These are phyloP conservation scores for Coffea humblotiana DNA, from an alignment of 305 asterid genomes.

Conservation along the genomic window DNA sequence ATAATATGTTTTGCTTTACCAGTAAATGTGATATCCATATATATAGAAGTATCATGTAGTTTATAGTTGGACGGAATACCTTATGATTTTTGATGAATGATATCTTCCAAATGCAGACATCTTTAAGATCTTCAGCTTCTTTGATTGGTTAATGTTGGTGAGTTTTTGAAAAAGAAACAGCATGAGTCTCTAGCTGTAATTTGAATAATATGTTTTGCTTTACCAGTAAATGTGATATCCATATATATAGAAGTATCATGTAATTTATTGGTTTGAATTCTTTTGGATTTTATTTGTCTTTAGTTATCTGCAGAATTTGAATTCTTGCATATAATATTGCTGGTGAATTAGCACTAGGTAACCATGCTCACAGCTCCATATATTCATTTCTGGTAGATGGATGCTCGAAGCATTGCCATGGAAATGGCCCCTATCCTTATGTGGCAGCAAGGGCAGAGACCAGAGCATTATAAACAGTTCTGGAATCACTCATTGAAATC, in stretches of 20 bases:
- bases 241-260: not conserved
- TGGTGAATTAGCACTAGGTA: not conserved
- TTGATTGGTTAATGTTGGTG: not conserved
- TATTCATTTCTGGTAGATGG: constrained; percentile 56
- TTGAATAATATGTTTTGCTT: not conserved
- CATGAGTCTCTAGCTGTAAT: not conserved
- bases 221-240: not conserved
- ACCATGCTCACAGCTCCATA: not conserved
- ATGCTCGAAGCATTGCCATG: constrained; percentile 71
- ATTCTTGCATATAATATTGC: not conserved
- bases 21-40: too few relatives aligned
- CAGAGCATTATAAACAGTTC: constrained; percentile 55
- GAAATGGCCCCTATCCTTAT: constrained; percentile 76
- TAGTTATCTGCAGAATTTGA: not conserved
- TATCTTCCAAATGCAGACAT: not conserved
- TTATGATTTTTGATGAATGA: not conserved
- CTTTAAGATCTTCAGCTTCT: not conserved
- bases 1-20: too few relatives aligned
- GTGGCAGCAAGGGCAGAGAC: constrained; percentile 70
- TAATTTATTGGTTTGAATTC: not conserved
- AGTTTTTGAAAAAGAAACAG: not conserved
- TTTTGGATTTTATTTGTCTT: not conserved
- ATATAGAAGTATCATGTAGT: too few relatives aligned
- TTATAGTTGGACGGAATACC: not conserved
- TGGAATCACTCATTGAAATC: constrained; percentile 50